Evolutionary conservation across 2,329 filamentous ascomycete genomes (phyloP).

Genomic region (Dothideomycetes sp.): DNA sequence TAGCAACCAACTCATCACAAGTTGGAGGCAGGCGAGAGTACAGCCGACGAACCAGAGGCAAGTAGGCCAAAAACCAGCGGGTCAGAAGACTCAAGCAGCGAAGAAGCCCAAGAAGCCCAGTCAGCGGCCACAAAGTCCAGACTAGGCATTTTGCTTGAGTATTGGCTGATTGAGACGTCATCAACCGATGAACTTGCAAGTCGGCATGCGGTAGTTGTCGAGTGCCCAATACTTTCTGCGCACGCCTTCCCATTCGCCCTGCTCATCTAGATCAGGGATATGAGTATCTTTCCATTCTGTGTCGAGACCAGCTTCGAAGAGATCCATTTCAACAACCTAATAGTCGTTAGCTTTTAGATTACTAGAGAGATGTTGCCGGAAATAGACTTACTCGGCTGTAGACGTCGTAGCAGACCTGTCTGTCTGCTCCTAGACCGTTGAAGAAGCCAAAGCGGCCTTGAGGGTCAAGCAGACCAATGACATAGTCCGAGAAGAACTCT

Average conservation of each 20-base stretch:
- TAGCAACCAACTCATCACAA: conserved; percentile 29
- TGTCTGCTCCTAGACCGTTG: conserved; percentile 76
- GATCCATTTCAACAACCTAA: conserved; percentile 70
- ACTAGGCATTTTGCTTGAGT: too few relatives aligned
- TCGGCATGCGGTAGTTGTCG: conserved; percentile 62
- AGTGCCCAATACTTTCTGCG: conserved; percentile 84
- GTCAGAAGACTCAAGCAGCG: too few relatives aligned
- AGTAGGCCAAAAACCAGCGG: too few relatives aligned
- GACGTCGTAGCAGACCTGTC: conserved; percentile 89
- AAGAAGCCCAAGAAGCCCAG: too few relatives aligned
- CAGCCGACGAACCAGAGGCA: conserved; percentile 1
- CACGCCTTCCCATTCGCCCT: conserved; percentile 79
- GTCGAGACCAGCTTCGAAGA: conserved; percentile 80
- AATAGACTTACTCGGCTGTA: conserved; percentile 56
- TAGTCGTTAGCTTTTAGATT: conserved; percentile 3
- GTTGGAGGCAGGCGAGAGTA: conserved; percentile 16
- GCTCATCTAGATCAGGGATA: conserved; percentile 60
- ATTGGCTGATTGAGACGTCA: too few relatives aligned
- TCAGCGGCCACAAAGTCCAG: too few relatives aligned
- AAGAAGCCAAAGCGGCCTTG: conserved; percentile 50
- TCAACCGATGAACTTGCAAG: conserved; percentile 63
- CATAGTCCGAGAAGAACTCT: conserved; percentile 77
- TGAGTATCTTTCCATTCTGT: conserved; percentile 72
- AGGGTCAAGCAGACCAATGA: conserved; percentile 65
- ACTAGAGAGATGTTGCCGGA: neutral